A percentile compares a stretch with the other conserved stretches of the same genome.
Conservation (phyloP, 371 early-diverging fungal genomes). For the Mortierella sp. region DNA sequence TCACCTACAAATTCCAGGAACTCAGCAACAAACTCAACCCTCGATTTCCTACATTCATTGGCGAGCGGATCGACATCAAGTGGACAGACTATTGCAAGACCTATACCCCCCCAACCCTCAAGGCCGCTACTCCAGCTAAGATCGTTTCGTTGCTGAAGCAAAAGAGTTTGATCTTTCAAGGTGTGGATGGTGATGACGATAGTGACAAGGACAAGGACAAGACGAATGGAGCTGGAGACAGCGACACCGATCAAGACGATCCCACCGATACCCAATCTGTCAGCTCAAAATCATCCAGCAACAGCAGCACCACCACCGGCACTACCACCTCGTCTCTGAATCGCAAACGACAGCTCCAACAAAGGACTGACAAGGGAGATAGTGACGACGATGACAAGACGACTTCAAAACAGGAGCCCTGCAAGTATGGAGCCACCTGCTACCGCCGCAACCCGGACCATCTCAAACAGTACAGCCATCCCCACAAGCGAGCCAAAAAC, state of each 20-base stretch:
- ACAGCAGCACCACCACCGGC: neutral
- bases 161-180: slow-evolving; percentile 45
- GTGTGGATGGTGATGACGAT: slow-evolving; percentile 5
- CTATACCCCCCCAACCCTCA: slow-evolving; percentile 41
- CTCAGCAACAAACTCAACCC: slow-evolving; percentile 62
- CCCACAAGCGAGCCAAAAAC: slow-evolving; percentile 25
- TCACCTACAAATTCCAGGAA: slow-evolving; percentile 72
- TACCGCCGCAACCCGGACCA: slow-evolving; percentile 53
- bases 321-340: slow-evolving; percentile 10
- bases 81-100: slow-evolving; percentile 53
- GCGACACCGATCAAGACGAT: neutral
- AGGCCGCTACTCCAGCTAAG: slow-evolving; percentile 40
- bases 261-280: neutral
- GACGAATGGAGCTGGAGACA: neutral
- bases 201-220: neutral
- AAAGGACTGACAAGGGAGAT: neutral
- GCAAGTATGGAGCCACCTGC: slow-evolving; percentile 43
- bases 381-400: neutral
- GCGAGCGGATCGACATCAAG: slow-evolving; percentile 54
- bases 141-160: slow-evolving; percentile 45
- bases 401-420: slow-evolving; percentile 21
- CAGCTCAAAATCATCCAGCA: neutral
- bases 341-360: neutral
- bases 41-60: slow-evolving; percentile 66
- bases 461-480: slow-evolving; percentile 43